Evolutionary conservation across 2,329 filamentous ascomycete species (phyloP).

Genomic region (Aspergillus fijiensis): DNA sequence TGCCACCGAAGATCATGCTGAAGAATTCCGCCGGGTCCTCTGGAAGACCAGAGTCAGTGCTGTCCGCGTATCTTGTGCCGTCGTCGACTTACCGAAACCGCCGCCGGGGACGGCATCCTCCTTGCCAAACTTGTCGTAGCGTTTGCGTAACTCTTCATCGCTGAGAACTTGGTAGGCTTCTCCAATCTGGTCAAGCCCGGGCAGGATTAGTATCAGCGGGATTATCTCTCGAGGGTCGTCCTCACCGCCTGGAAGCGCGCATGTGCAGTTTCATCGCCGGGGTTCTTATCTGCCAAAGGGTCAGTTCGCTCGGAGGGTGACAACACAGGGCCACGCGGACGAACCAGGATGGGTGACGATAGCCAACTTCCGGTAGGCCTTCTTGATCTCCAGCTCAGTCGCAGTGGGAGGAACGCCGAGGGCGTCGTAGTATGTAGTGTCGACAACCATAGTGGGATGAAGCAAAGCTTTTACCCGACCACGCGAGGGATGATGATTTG

Average conservation of each 20-base stretch:
- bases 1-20: slow-evolving; percentile 95
- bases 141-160: slow-evolving; percentile 78
- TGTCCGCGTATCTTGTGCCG: background rate
- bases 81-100: slow-evolving; percentile 67
- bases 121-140: slow-evolving; percentile 97
- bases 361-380: slow-evolving; percentile 91
- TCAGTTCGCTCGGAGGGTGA: slow-evolving; percentile 23
- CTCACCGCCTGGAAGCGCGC: slow-evolving; percentile 84
- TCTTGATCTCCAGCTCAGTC: slow-evolving; percentile 91
- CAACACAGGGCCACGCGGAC: background rate
- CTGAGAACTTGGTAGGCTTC: slow-evolving; percentile 78
- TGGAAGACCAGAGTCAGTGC: slow-evolving; percentile 26
- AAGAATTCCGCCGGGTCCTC: slow-evolving; percentile 97
- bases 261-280: slow-evolving; percentile 89
- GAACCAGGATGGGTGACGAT: slow-evolving; percentile 87
- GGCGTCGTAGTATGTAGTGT: slow-evolving; percentile 85
- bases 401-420: slow-evolving; percentile 82
- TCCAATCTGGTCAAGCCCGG: slow-evolving; percentile 52
- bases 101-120: slow-evolving; percentile 86
- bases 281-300: slow-evolving; percentile 78
- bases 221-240: slow-evolving; percentile 25
- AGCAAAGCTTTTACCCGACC: slow-evolving; percentile 7
- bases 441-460: slow-evolving; percentile 69
- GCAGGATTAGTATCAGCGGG: slow-evolving; percentile 7
- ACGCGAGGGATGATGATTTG: slow-evolving; percentile 1